Conservation (phyloP, 2,329 filamentous ascomycete genomes). For the Sphaceloma murrayae region DNA sequence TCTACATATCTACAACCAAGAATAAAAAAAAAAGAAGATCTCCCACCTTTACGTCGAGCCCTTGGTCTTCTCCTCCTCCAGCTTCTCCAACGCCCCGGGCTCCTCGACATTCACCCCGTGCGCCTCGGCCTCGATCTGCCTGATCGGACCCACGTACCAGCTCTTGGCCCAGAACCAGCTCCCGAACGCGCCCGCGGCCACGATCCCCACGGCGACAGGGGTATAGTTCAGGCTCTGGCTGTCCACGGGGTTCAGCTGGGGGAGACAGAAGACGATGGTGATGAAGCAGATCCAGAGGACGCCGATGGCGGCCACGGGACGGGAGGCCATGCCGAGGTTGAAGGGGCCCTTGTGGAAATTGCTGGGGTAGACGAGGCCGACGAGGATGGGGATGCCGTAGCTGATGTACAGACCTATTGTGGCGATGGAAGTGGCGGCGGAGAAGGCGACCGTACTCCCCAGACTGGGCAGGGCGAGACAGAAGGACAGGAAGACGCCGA, state of each 20-base stretch:
- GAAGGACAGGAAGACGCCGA: conserved; percentile 46
- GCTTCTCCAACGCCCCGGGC: conserved; percentile 36
- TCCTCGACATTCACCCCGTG: conserved; percentile 41
- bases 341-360: conserved; percentile 50
- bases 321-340: conserved; percentile 40
- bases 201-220: conserved; percentile 49
- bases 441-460: conserved; percentile 46
- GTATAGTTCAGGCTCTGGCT: conserved; percentile 51
- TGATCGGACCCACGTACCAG: conserved; percentile 50
- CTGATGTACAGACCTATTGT: conserved; percentile 51
- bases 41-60: conserved; percentile 20
- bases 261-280: conserved; percentile 49
- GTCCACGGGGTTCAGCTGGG: conserved; percentile 46
- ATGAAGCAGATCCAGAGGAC: conserved; percentile 47
- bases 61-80: conserved; percentile 24
- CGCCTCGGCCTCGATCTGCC: conserved; percentile 43
- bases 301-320: conserved; percentile 40
- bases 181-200: conserved; percentile 39
- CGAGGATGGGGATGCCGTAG: conserved; percentile 49
- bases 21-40: too few species aligned
- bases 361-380: conserved; percentile 43
- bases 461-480: conserved; percentile 48
- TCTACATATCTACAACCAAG: too few species aligned
- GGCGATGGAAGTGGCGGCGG: conserved; percentile 50
- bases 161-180: conserved; percentile 46